These are phyloP conservation scores for Pyropia haitanensis DNA, from an alignment of 23 red algal species.

Conservation along the genomic window DNA sequence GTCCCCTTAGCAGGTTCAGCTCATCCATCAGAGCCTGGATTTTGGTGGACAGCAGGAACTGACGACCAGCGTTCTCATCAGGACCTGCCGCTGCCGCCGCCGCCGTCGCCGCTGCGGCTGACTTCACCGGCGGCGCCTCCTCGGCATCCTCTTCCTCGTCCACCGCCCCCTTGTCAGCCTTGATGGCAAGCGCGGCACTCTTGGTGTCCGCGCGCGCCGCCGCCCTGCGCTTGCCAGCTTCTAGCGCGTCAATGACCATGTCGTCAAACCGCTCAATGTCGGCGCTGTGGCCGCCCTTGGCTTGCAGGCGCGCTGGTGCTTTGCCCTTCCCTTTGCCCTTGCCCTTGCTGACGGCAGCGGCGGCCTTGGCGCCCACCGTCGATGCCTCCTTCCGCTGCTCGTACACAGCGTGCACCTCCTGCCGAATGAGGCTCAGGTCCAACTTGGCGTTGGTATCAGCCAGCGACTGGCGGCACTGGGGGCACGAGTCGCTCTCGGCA, in stretches of 20 bases:
- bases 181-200: neutral
- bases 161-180: too few species aligned
- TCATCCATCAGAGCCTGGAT: slow-evolving; percentile 38
- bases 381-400: neutral
- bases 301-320: neutral
- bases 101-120: too few species aligned
- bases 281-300: neutral
- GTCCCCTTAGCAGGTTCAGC: slow-evolving; percentile 5
- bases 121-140: too few species aligned
- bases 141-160: too few species aligned
- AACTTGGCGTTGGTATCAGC: neutral
- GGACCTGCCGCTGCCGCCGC: too few species aligned
- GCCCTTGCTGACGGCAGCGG: neutral
- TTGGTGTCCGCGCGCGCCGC: neutral
- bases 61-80: too few species aligned
- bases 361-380: neutral
- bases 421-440: neutral
- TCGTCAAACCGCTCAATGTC: neutral
- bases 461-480: neutral
- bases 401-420: neutral
- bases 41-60: slow-evolving; percentile 38
- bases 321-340: neutral
- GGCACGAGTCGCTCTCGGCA: neutral
- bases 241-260: neutral
- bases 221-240: neutral